Percentiles rank a stretch among this genome's conserved stretches.
Conservation (phyloP, 805 yeast species). For the Candida taoyuanica region DNA sequence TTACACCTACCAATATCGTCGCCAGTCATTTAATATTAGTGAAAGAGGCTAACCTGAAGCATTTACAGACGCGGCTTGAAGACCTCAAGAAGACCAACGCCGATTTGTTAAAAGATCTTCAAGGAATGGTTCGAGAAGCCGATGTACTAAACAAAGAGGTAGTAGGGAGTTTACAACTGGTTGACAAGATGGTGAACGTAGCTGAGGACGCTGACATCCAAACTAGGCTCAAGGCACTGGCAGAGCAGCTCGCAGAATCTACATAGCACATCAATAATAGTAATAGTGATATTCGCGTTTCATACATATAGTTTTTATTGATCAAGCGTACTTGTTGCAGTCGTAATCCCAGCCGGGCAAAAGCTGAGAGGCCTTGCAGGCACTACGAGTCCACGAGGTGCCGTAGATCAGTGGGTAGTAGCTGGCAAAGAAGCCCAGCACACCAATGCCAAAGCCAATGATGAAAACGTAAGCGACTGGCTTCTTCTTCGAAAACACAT, state of each 20-base stretch:
- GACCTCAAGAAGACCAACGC: conserved; percentile 11
- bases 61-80: conserved; percentile 15
- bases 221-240: conserved; percentile 9
- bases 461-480: conserved; percentile 39
- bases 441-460: conserved; percentile 42
- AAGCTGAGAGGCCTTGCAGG: conserved; percentile 60
- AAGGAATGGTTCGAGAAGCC: conserved; percentile 12
- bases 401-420: conserved; percentile 79
- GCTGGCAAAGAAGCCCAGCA: conserved; percentile 50
- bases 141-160: conserved; percentile 9
- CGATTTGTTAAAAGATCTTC: conserved; percentile 14
- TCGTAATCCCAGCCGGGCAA: conserved; percentile 82
- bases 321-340: conserved; percentile 47
- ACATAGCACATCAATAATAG: neutral
- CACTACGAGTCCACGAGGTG: conserved; percentile 65
- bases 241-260: conserved; percentile 4
- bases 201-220: conserved; percentile 11
- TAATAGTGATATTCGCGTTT: neutral
- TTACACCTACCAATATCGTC: conserved; percentile 19
- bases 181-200: conserved; percentile 11
- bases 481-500: conserved; percentile 39
- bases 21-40: conserved; percentile 24
- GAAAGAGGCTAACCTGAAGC: conserved; percentile 18
- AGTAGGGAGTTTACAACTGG: conserved; percentile 2
- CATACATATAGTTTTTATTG: neutral